Conservation (phyloP, 1,284 basidiomycete genomes). For the Thelephora terrestris region DNA sequence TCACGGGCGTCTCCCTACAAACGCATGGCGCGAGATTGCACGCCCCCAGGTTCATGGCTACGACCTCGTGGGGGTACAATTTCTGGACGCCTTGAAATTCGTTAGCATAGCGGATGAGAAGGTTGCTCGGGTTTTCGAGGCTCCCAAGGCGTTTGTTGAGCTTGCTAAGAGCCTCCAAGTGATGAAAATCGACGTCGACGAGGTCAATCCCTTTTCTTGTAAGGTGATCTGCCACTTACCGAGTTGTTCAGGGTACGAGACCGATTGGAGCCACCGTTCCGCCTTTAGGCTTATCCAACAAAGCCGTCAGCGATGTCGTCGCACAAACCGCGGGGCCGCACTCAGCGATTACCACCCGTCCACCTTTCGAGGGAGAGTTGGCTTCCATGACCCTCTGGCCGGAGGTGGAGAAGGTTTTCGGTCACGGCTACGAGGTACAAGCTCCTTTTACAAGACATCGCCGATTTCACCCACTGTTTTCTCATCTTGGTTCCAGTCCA, state of each 20-base stretch:
- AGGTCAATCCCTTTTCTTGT: slow-evolving; percentile 19
- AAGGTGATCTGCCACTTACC: neutral
- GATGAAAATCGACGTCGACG: slow-evolving; percentile 33
- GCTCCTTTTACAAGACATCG: slow-evolving; percentile 1
- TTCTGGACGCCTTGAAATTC: slow-evolving; percentile 69
- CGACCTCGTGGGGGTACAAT: slow-evolving; percentile 74
- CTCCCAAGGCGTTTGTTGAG: slow-evolving; percentile 69
- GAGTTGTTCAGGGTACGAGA: slow-evolving; percentile 23
- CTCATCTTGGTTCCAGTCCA: slow-evolving; percentile 39
- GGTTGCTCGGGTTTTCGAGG: slow-evolving; percentile 84
- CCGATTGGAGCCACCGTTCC: slow-evolving; percentile 62
- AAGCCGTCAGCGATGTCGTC: slow-evolving; percentile 39
- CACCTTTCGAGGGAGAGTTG: slow-evolving; percentile 77
- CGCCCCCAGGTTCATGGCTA: slow-evolving; percentile 94
- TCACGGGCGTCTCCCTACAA: slow-evolving; percentile 45
- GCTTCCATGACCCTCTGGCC: slow-evolving; percentile 90
- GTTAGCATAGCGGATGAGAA: slow-evolving; percentile 90
- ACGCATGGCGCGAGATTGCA: slow-evolving; percentile 76
- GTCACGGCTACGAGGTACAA: slow-evolving; percentile 90
- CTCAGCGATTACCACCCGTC: slow-evolving; percentile 14
- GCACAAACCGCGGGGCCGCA: slow-evolving; percentile 7
- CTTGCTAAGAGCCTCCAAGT: slow-evolving; percentile 42
- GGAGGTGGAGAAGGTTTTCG: slow-evolving; percentile 94
- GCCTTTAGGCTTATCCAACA: slow-evolving; percentile 70
- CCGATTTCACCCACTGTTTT: slow-evolving; percentile 4